Conservation (phyloP, 2,329 filamentous ascomycete species). For the Fusarium pseudograminearum region DNA sequence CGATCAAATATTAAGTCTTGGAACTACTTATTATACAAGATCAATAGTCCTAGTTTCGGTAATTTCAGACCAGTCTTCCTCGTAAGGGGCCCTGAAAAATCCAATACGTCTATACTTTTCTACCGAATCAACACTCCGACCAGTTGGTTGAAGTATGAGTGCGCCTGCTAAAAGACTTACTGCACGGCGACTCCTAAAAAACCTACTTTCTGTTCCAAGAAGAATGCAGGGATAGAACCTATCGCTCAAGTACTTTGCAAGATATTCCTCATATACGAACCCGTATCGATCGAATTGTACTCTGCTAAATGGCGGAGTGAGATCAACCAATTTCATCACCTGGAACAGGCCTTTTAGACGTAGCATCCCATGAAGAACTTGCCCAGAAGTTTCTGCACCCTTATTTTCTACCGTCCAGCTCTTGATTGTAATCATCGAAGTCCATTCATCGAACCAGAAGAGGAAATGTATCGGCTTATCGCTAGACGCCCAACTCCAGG, state of each 20-base stretch:
- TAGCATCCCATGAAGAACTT: not conserved
- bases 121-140: not conserved
- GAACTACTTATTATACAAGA: not conserved
- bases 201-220: not conserved
- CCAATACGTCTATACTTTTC: not conserved
- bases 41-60: not conserved
- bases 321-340: not conserved
- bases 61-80: not conserved
- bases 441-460: not conserved
- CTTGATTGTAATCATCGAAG: not conserved
- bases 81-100: not conserved
- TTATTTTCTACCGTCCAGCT: not conserved
- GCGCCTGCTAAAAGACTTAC: not conserved
- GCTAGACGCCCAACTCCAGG: constrained; percentile 5
- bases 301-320: not conserved
- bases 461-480: not conserved
- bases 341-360: not conserved
- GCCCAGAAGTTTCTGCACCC: not conserved
- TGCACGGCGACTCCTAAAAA: too few relatives aligned
- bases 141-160: constrained; percentile 5
- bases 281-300: not conserved
- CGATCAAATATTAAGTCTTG: not conserved
- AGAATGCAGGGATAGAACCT: not conserved
- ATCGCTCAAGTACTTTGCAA: not conserved
- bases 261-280: not conserved